Percentiles rank a stretch among this genome's conserved stretches.
Evolutionary conservation across 116 monocot genomes (phyloP).

Genomic region (Zostera marina): DNA sequence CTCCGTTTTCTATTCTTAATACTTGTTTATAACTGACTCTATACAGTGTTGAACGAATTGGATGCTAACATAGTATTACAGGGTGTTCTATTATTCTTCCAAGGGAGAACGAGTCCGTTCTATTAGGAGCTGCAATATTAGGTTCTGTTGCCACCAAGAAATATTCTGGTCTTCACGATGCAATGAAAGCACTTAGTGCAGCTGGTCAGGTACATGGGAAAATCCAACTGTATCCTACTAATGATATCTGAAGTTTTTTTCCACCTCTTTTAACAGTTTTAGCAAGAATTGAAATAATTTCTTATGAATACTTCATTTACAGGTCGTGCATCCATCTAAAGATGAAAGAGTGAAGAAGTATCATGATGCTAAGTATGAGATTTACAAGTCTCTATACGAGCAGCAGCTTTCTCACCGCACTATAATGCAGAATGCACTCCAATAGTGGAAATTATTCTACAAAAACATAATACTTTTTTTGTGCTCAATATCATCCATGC

Average conservation of each 20-base stretch:
- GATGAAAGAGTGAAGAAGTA: conserved; percentile 67
- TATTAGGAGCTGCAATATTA: conserved; percentile 80
- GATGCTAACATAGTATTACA: conserved; percentile 9
- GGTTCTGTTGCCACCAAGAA: conserved; percentile 83
- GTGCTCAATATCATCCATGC: too few relatives aligned
- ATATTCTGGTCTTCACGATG: conserved; percentile 54
- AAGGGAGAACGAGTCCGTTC: conserved; percentile 88
- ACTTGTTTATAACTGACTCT: conserved; percentile 1
- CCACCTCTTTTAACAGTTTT: background rate
- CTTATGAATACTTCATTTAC: conserved; percentile 7
- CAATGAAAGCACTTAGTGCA: conserved; percentile 88
- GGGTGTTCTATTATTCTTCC: conserved; percentile 86
- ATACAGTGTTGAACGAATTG: too few relatives aligned
- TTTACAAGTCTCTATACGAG: conserved; percentile 77
- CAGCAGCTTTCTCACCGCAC: conserved; percentile 69
- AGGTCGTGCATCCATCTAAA: conserved; percentile 61
- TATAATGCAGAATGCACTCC: conserved; percentile 44
- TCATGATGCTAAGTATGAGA: conserved; percentile 73
- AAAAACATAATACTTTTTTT: background rate
- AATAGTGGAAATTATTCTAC: background rate
- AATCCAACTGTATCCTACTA: background rate
- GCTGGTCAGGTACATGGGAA: conserved; percentile 55
- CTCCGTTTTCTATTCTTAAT: background rate
- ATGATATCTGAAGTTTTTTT: background rate
- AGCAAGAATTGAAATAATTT: background rate